phyloP scores from a whole-genome alignment of 257 asterid genomes.

The Gardenia jasminoides region DNA sequence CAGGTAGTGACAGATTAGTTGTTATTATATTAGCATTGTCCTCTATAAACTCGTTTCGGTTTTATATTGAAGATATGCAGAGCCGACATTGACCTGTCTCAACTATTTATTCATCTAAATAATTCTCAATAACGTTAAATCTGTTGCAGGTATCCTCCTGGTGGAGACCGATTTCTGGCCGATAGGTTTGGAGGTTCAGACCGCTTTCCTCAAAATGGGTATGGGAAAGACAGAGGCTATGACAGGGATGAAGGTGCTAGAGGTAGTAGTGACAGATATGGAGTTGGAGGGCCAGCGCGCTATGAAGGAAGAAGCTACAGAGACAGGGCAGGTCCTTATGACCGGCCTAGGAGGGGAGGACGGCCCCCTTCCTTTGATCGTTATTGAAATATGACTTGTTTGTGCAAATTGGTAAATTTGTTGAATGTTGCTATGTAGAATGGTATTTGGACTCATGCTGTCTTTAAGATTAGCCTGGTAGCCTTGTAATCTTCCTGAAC shows the following conservation, averaged over 20 bases:
- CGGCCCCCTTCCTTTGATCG: conserved; percentile 71
- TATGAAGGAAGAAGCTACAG: conserved; percentile 68
- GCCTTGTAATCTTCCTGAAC: neutral
- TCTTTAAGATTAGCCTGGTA: conserved; percentile 7
- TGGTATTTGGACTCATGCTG: conserved; percentile 21
- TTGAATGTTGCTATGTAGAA: neutral
- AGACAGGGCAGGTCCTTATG: conserved; percentile 75
- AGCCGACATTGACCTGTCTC: neutral
- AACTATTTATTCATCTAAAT: neutral
- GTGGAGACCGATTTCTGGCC: conserved; percentile 59
- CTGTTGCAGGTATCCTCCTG: conserved; percentile 54
- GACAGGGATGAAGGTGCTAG: conserved; percentile 60
- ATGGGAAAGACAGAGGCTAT: conserved; percentile 60
- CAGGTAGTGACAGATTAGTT: conserved; percentile 41
- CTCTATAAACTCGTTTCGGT: neutral
- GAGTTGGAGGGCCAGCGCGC: conserved; percentile 59
- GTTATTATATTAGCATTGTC: neutral
- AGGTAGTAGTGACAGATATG: conserved; percentile 56
- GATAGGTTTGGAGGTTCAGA: conserved; percentile 65
- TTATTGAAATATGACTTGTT: conserved; percentile 32
- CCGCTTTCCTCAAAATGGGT: conserved; percentile 63
- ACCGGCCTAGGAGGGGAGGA: conserved; percentile 79
- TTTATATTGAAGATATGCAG: neutral
- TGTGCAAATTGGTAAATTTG: conserved; percentile 7
- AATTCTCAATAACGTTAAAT: neutral